These are phyloP conservation scores for Polytrichum formosum DNA, from an alignment of 225 moss, liverwort and hornwort species.

Conservation along the genomic window DNA sequence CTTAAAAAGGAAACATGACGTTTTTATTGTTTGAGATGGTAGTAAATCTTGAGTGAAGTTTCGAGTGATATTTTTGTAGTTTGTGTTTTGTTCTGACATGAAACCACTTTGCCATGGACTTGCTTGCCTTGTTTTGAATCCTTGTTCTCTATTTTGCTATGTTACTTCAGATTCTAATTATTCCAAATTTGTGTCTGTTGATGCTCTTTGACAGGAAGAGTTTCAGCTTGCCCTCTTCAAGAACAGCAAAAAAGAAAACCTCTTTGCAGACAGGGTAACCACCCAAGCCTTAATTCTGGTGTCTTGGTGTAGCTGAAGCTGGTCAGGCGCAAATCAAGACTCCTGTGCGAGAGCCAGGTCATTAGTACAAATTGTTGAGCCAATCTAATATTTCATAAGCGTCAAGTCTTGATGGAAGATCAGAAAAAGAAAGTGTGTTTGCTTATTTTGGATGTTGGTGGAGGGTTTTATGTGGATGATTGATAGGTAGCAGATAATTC, in stretches of 20 bases:
- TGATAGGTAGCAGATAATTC: too few relatives aligned
- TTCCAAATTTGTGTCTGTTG: background rate
- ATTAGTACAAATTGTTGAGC: slow-evolving; percentile 6
- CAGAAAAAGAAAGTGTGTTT: background rate
- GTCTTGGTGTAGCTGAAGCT: slow-evolving; percentile 22
- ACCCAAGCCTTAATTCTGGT: slow-evolving; percentile 11
- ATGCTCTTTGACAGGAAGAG: slow-evolving; percentile 53
- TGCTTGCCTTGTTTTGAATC: too few relatives aligned
- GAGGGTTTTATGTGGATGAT: background rate
- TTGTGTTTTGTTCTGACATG: too few relatives aligned
- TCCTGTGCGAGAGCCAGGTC: slow-evolving; percentile 18
- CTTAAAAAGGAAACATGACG: too few relatives aligned
- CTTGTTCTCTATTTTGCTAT: too few relatives aligned
- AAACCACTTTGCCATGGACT: too few relatives aligned
- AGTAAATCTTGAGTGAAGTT: too few relatives aligned
- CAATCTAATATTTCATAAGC: slow-evolving; percentile 1
- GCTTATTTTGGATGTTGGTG: too few relatives aligned
- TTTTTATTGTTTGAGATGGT: too few relatives aligned
- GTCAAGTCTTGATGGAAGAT: background rate
- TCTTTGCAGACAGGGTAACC: slow-evolving; percentile 75
- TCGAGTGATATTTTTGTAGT: too few relatives aligned
- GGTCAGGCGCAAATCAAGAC: slow-evolving; percentile 13
- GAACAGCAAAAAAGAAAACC: slow-evolving; percentile 70
- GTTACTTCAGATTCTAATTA: too few relatives aligned
- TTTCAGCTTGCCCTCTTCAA: slow-evolving; percentile 88